Evolutionary conservation across 257 asterid species (phyloP).

Genomic region (Marsdenia floribunda): DNA sequence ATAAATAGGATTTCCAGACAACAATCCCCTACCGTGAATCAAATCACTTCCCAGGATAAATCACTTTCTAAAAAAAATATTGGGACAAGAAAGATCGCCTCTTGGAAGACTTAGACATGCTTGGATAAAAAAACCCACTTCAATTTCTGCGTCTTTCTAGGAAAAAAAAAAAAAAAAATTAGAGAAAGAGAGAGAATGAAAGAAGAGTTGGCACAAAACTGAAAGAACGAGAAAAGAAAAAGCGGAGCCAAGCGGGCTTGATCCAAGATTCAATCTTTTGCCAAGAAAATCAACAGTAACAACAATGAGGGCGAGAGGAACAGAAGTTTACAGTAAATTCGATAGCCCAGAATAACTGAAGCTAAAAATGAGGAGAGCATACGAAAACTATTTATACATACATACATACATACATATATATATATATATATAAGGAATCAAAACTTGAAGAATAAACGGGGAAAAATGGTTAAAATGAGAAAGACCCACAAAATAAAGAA

Average conservation of each 20-base stretch:
- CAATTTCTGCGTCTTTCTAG: background rate
- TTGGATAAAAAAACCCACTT: background rate
- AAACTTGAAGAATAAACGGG: background rate
- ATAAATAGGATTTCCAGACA: slow-evolving; percentile 18
- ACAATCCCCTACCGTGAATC: slow-evolving; percentile 22
- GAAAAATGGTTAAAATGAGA: background rate
- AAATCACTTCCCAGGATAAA: slow-evolving; percentile 22
- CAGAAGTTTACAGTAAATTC: background rate
- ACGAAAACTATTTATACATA: background rate
- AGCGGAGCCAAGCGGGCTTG: slow-evolving; percentile 19
- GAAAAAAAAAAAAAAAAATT: too few species aligned
- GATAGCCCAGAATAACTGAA: background rate
- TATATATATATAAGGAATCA: background rate
- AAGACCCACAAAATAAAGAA: slow-evolving; percentile 3
- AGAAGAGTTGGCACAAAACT: background rate
- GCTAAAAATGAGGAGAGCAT: background rate
- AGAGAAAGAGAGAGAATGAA: background rate
- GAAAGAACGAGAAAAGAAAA: background rate
- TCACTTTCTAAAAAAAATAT: background rate
- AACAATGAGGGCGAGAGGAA: background rate
- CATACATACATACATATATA: too few species aligned
- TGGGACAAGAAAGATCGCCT: background rate
- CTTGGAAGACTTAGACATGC: background rate
- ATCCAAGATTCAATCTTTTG: slow-evolving; percentile 33
- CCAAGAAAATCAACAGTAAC: slow-evolving; percentile 9